A percentile compares a stretch with the other conserved stretches of the same genome.
Evolutionary conservation across 1,139 yeast genomes (phyloP).

Genomic region (Magnusiomyces clavatus): DNA sequence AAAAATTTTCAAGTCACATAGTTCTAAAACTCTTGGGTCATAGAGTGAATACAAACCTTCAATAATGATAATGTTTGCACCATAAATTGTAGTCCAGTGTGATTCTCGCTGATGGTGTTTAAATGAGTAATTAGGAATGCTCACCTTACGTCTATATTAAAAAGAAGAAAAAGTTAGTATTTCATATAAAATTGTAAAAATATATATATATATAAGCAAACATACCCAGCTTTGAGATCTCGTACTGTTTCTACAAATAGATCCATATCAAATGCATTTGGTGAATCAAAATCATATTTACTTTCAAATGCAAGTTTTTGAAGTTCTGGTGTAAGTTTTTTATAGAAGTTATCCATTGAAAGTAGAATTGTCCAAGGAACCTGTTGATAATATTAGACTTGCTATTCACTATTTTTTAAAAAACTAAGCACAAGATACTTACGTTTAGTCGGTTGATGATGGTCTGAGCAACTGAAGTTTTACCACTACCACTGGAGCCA

Average conservation of each 20-base stretch:
- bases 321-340: conserved; percentile 54
- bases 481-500: conserved; percentile 93
- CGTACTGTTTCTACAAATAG: conserved; percentile 54
- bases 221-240: conserved; percentile 50
- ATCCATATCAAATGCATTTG: conserved; percentile 75
- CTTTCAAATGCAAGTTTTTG: conserved; percentile 52
- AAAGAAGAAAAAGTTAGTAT: conserved; percentile 26
- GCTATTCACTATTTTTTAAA: neutral
- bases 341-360: conserved; percentile 86
- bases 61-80: conserved; percentile 85
- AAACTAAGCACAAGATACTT: conserved; percentile 10
- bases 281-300: conserved; percentile 81
- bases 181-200: no score
- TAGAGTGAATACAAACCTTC: conserved; percentile 88
- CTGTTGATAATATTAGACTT: conserved; percentile 28
- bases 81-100: conserved; percentile 70
- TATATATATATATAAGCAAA: no score
- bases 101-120: conserved; percentile 62
- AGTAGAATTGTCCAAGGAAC: conserved; percentile 95
- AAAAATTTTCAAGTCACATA: conserved; percentile 81
- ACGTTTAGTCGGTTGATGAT: conserved; percentile 61
- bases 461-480: conserved; percentile 82
- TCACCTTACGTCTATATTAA: conserved; percentile 38
- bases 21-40: conserved; percentile 56
- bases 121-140: conserved; percentile 85